Conservation (phyloP, 1,284 basidiomycete genomes). For the Tylopilus sp. region DNA sequence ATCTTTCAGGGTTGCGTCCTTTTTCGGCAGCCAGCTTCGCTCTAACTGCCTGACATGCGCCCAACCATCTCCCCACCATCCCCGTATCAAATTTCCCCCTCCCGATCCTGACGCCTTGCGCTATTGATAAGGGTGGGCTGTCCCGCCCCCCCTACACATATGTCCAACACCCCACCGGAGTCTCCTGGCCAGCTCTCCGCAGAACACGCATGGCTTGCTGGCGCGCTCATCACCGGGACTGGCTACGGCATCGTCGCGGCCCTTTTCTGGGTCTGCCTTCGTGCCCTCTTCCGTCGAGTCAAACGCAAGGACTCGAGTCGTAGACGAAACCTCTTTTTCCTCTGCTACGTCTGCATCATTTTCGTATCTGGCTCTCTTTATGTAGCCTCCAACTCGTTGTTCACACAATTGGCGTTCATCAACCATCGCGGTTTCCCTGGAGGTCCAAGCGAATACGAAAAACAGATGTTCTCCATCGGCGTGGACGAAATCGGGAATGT, state of each 20-base stretch:
- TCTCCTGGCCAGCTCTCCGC: conserved; percentile 20
- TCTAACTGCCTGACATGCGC: background rate
- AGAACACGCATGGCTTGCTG: conserved; percentile 30
- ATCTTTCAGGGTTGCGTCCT: conserved; percentile 1
- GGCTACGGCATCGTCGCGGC: conserved; percentile 27
- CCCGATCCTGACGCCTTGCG: background rate
- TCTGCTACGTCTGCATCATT: conserved; percentile 27
- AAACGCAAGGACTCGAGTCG: conserved; percentile 9
- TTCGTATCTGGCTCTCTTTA: conserved; percentile 31
- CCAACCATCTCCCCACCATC: conserved; percentile 8
- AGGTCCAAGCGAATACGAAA: conserved; percentile 23
- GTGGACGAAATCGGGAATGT: conserved; percentile 26
- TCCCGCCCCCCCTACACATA: conserved; percentile 5
- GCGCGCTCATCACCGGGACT: conserved; percentile 24
- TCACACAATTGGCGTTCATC: conserved; percentile 34
- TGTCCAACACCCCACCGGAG: conserved; percentile 29
- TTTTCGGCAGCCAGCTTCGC: background rate
- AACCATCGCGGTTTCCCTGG: conserved; percentile 34
- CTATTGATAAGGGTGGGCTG: conserved; percentile 5
- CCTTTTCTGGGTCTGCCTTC: conserved; percentile 27
- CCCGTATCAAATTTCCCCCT: conserved; percentile 6
- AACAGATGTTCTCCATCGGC: conserved; percentile 23
- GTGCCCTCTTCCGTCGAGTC: conserved; percentile 19
- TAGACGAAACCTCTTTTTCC: conserved; percentile 18
- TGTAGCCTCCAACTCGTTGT: conserved; percentile 26